Conservation (phyloP, 1,284 basidiomycete genomes). For the Leccinum cinnamomeum region DNA sequence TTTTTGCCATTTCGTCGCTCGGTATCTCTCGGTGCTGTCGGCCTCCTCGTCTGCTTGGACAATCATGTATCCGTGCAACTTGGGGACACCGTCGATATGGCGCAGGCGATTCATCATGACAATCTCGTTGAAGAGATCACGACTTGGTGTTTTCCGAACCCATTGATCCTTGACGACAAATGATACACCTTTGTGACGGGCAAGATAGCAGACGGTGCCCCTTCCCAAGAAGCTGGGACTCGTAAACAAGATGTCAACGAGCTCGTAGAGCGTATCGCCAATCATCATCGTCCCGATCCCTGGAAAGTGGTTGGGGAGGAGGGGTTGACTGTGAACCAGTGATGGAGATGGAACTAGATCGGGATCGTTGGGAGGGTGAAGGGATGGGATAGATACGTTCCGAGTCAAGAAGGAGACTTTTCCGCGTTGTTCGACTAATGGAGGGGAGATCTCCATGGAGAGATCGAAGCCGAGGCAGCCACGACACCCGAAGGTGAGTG, state of each 20-base stretch:
- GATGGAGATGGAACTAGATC: background rate
- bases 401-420: background rate
- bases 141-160: background rate
- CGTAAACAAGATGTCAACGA: conserved; percentile 1
- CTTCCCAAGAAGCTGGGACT: conserved; percentile 3
- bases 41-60: background rate
- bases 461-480: background rate
- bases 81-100: background rate
- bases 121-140: background rate
- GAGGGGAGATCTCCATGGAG: background rate
- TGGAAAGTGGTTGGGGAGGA: background rate
- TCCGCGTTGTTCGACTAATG: background rate
- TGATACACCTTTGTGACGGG: background rate
- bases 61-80: background rate
- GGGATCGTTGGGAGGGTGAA: background rate
- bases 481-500: background rate
- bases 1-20: background rate
- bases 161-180: conserved; percentile 4
- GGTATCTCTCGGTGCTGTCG: background rate
- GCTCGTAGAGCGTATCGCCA: background rate
- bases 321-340: background rate
- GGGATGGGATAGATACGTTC: background rate
- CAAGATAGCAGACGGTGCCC: conserved; percentile 2
- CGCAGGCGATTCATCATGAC: background rate
- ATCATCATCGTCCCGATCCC: background rate